A percentile compares a stretch with the other conserved stretches of the same genome.
These are phyloP conservation scores for Alternaria viburni DNA, from an alignment of 2,329 filamentous ascomycete genomes.

Conservation along the genomic window DNA sequence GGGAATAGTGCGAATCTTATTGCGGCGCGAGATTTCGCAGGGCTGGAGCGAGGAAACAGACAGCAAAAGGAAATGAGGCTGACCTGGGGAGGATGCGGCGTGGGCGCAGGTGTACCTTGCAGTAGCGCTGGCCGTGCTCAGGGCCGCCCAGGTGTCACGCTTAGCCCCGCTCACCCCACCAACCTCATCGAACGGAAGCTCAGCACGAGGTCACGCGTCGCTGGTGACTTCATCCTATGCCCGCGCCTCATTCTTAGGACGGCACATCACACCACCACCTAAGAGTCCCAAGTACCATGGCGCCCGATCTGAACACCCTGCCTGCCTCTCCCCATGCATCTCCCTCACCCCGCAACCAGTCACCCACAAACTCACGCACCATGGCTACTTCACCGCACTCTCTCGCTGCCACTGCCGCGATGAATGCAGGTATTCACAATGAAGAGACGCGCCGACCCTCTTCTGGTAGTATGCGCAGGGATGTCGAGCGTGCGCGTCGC, in stretches of 20 bases:
- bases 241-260: not conserved
- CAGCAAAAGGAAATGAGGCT: not conserved
- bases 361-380: conserved; percentile 50
- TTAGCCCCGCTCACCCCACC: conserved; percentile 8
- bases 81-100: not conserved
- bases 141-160: not conserved
- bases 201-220: not conserved
- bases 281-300: not conserved
- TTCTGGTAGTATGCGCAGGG: conserved; percentile 58
- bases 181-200: not conserved
- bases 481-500: conserved; percentile 59
- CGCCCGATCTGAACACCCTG: conserved; percentile 66
- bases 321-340: conserved; percentile 56
- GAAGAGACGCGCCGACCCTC: conserved; percentile 58
- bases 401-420: conserved; percentile 75
- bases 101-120: not conserved
- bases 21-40: not conserved
- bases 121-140: conserved; percentile 3
- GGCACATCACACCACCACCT: conserved; percentile 17
- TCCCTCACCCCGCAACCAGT: conserved; percentile 34
- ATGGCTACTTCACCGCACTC: conserved; percentile 70
- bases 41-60: not conserved
- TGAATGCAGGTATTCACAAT: conserved; percentile 77
- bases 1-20: conserved; percentile 2
- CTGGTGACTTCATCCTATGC: not conserved